Conservation (phyloP, 2,329 filamentous ascomycete species). For the Trichoderma atrobrunneum region DNA sequence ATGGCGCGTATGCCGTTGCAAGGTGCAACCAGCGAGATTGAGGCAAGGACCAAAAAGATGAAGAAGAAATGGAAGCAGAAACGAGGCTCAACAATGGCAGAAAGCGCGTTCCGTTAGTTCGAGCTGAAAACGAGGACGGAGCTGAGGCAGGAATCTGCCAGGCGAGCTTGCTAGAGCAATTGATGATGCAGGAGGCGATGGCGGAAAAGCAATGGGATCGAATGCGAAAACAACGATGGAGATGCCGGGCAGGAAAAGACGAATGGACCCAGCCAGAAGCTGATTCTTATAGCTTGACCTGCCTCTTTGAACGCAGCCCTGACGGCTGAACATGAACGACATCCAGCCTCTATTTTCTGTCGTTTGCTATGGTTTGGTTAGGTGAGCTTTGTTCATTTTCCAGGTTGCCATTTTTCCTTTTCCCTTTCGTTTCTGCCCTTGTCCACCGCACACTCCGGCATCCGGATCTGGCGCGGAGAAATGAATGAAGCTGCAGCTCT, state of each 20-base stretch:
- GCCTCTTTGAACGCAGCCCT: neutral
- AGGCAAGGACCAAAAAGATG: neutral
- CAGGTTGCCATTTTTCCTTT: neutral
- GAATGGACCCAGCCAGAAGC: neutral
- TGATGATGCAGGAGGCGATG: neutral
- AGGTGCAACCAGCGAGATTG: neutral
- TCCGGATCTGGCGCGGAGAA: neutral
- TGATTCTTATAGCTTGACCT: neutral
- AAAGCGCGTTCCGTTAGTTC: neutral
- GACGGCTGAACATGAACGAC: neutral
- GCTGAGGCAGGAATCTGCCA: neutral
- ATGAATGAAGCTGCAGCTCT: neutral
- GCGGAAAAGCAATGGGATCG: neutral
- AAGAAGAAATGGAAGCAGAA: neutral
- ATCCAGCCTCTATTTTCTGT: neutral
- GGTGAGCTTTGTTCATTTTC: neutral
- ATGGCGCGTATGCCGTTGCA: neutral
- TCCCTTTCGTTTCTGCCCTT: neutral
- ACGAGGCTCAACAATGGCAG: neutral
- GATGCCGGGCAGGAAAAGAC: neutral
- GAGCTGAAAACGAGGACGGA: neutral
- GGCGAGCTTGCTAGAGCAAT: neutral
- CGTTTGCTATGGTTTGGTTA: neutral
- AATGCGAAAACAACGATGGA: neutral
- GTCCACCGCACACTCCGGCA: constrained; percentile 2